These are phyloP conservation scores for Durotheca rogersii DNA, from an alignment of 495 filamentous ascomycete genomes.

Conservation along the genomic window DNA sequence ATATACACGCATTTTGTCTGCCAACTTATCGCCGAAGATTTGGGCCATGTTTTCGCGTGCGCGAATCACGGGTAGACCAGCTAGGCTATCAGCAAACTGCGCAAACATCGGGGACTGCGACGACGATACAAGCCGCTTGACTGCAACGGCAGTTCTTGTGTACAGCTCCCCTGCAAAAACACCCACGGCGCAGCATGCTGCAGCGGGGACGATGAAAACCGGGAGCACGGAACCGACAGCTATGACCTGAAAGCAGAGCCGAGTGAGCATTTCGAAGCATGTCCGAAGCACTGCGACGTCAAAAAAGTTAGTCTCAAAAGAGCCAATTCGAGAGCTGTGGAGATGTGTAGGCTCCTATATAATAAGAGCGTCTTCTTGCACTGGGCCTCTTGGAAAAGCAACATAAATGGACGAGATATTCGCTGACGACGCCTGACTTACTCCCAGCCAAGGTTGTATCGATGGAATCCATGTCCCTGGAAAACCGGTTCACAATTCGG, in stretches of 20 bases:
- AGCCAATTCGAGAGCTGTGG: too few relatives aligned
- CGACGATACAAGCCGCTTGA: constrained; percentile 46
- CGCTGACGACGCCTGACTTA: constrained; percentile 12
- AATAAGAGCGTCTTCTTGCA: too few relatives aligned
- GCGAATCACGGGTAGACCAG: constrained; percentile 50
- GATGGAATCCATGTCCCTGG: constrained; percentile 51
- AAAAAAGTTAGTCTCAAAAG: too few relatives aligned
- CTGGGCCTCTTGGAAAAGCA: too few relatives aligned
- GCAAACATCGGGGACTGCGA: constrained; percentile 52
- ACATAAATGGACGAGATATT: background rate
- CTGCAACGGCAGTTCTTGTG: constrained; percentile 47
- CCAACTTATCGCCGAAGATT: constrained; percentile 45
- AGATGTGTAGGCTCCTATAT: too few relatives aligned
- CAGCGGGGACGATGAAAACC: constrained; percentile 49
- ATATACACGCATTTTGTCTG: constrained; percentile 43
- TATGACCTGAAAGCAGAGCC: constrained; percentile 45
- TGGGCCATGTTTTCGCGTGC: constrained; percentile 47
- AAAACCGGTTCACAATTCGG: constrained; percentile 58
- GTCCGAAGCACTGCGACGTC: constrained; percentile 36
- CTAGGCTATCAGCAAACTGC: constrained; percentile 52
- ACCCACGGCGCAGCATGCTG: constrained; percentile 44
- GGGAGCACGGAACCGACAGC: constrained; percentile 53
- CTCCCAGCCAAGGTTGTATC: constrained; percentile 39
- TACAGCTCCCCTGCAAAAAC: constrained; percentile 52
- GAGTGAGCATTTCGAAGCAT: constrained; percentile 41